Conservation (phyloP, 1,139 yeast genomes). For the Taiozyma sp. region DNA sequence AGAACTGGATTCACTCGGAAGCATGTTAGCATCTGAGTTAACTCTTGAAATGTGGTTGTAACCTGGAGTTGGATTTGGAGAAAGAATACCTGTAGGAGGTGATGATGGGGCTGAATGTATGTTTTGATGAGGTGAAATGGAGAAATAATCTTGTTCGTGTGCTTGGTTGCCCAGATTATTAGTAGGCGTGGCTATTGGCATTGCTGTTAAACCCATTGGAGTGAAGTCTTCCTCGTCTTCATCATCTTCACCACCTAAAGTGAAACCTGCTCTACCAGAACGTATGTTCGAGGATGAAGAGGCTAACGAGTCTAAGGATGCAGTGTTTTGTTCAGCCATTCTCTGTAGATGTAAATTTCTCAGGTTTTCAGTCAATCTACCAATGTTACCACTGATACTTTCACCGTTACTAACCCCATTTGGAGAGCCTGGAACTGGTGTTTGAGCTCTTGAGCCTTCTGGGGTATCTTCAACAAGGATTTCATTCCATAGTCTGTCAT, state of each 20-base stretch:
- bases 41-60: conserved; percentile 55
- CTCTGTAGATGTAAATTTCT: conserved; percentile 49
- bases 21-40: conserved; percentile 33
- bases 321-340: conserved; percentile 18
- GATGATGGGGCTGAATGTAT: conserved; percentile 5
- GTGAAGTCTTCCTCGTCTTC: conserved; percentile 19
- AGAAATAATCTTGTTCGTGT: conserved; percentile 17
- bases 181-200: conserved; percentile 20
- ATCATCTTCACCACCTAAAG: conserved; percentile 17
- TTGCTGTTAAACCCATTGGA: conserved; percentile 8
- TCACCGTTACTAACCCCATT: conserved; percentile 11
- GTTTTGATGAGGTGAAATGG: conserved; percentile 19
- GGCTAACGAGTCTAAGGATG: conserved; percentile 17
- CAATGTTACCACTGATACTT: conserved; percentile 22
- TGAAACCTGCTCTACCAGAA: conserved; percentile 7
- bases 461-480: conserved; percentile 31
- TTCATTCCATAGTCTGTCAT: conserved; percentile 81
- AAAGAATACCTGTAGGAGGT: conserved; percentile 15
- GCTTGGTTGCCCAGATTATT: conserved; percentile 13
- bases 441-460: conserved; percentile 23
- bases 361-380: conserved; percentile 46
- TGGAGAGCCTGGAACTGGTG: conserved; percentile 24
- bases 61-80: conserved; percentile 48
- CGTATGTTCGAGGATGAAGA: background rate
- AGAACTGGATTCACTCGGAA: background rate